Evolutionary conservation across 1,284 basidiomycete genomes (phyloP), one percentile per base, ranked within the genome.

Genomic region (Vanrija sp.): DNA sequence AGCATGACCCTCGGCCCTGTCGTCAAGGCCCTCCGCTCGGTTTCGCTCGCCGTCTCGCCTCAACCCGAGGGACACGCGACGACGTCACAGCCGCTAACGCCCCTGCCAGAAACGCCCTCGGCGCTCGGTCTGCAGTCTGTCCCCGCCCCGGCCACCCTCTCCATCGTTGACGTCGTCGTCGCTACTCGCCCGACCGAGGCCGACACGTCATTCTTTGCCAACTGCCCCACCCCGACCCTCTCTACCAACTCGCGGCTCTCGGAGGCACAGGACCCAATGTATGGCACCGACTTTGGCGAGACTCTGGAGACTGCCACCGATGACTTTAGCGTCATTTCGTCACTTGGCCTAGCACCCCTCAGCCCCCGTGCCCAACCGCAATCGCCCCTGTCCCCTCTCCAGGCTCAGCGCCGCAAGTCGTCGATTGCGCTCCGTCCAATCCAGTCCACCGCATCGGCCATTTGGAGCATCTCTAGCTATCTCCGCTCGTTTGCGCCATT

Each of bases 221-320:
- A 64, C n/a, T 66, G 65, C 14, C 64, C 59, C 19, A 72, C 72
- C 6, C 69, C 71, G 0, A 72, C 68, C 0, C 54, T 74, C 16
- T 74, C 72, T 22, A 71, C 72, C 42, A 49, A 69, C 20, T 73
- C 71, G 2, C 31, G 31, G 31, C 57, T 72, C 39, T 73, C 72
- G 6, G 72, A 74, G 38, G 64, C 59, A 8, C 47, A 66, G 20
- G 72, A 72, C 42, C 68, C 68, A 0, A 59, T 65, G 3, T 62
- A 61, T 12, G 53, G 59, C 20, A 60, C 57, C 20, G 66, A 65
- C 43, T 54, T 56, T 6, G 56, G 61, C 22, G 64, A 66, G 49
- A 59, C 59, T 10, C 62, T 64, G 25, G 60, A 65, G 47, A 64
- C 60, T n/a, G 62, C 62, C 18, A 66, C 70, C 8, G 66, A 69